Conservation (phyloP, 2,329 filamentous ascomycete species). For the Clathrospora elynae region DNA sequence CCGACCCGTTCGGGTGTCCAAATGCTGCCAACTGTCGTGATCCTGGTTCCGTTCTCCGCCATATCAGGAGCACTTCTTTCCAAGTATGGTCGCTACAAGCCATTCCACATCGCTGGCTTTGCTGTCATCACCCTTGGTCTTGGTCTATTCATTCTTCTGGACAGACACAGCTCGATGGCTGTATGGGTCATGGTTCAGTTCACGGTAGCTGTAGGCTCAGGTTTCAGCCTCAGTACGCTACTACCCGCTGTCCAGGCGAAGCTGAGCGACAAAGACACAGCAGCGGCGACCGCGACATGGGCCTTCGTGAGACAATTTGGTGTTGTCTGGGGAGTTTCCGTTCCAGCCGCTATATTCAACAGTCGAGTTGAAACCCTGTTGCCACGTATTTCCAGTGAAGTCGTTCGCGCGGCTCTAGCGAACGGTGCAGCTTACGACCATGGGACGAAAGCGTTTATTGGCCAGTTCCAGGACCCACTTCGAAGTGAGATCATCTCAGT, state of each 20-base stretch:
- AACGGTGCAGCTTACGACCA: slow-evolving; percentile 11
- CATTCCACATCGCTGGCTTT: slow-evolving; percentile 10
- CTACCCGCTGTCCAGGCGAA: slow-evolving; percentile 44
- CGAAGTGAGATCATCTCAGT: slow-evolving; percentile 6
- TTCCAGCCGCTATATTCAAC: slow-evolving; percentile 24
- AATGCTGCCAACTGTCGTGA: slow-evolving; percentile 36
- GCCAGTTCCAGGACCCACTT: slow-evolving; percentile 4
- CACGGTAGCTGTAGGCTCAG: slow-evolving; percentile 1
- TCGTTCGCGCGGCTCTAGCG: background rate
- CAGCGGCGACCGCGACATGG: slow-evolving; percentile 13
- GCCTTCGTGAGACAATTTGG: slow-evolving; percentile 20
- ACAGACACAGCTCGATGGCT: slow-evolving; percentile 10
- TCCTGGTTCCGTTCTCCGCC: slow-evolving; percentile 1
- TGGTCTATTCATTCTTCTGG: slow-evolving; percentile 10
- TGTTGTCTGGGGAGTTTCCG: slow-evolving; percentile 21
- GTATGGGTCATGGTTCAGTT: slow-evolving; percentile 16
- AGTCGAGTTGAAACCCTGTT: slow-evolving; percentile 5
- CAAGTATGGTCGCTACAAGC: slow-evolving; percentile 32
- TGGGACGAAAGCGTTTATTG: slow-evolving; percentile 2
- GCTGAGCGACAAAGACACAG: slow-evolving; percentile 16
- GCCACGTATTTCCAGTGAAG: slow-evolving; percentile 4
- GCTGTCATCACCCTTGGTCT: slow-evolving; percentile 3
- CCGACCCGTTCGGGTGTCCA: slow-evolving; percentile 45
- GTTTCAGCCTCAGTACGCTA: slow-evolving; percentile 35
- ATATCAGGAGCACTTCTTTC: slow-evolving; percentile 8